Percentiles rank a stretch among this genome's conserved stretches.
Conservation (phyloP, 257 asterid species). For the Echites panduratus region DNA sequence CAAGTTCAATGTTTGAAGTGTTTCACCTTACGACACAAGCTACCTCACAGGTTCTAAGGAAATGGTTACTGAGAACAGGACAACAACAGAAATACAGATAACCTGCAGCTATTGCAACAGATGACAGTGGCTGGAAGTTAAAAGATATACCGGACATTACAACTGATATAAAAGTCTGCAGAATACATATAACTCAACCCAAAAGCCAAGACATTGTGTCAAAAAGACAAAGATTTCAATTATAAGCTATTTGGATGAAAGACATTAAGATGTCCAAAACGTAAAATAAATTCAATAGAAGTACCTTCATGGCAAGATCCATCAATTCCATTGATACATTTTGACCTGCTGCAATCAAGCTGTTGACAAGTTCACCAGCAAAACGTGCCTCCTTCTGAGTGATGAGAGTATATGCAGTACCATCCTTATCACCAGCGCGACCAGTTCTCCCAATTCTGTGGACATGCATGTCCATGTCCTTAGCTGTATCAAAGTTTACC, state of each 20-base stretch:
- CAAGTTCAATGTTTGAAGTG: background rate
- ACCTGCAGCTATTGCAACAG: background rate
- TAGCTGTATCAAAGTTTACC: constrained; percentile 88
- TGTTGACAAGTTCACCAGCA: constrained; percentile 90
- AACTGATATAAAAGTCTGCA: background rate
- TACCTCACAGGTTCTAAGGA: background rate
- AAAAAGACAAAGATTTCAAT: background rate
- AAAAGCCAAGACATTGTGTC: background rate
- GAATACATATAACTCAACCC: background rate
- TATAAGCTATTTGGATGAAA: background rate
- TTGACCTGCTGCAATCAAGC: constrained; percentile 97
- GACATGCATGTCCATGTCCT: constrained; percentile 99
- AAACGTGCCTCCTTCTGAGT: constrained; percentile 92
- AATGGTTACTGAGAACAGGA: background rate
- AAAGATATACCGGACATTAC: background rate
- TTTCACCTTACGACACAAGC: background rate
- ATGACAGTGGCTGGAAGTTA: background rate
- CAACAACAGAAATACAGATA: background rate
- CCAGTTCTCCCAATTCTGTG: constrained; percentile 99
- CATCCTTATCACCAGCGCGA: constrained; percentile 99
- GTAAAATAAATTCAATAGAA: background rate
- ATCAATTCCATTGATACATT: constrained; percentile 74
- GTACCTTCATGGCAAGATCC: constrained; percentile 99
- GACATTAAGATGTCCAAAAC: background rate
- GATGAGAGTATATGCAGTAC: constrained; percentile 91